These are phyloP conservation scores for Pyrenophora graminea DNA, from an alignment of 2,329 filamentous ascomycete species.

Conservation along the genomic window DNA sequence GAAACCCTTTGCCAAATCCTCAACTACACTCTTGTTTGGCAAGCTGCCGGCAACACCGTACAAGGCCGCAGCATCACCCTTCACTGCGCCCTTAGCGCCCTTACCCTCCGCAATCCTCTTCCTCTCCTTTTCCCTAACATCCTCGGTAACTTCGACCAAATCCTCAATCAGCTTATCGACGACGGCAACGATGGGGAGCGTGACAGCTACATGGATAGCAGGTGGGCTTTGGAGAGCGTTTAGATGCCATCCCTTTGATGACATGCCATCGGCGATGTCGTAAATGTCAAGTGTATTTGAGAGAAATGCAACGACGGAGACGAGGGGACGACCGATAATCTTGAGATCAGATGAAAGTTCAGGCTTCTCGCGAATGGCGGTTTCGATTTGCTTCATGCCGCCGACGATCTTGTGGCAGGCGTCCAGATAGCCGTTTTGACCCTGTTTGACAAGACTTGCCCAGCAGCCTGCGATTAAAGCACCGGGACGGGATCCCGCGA, in stretches of 20 bases:
- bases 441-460: slow-evolving; percentile 86
- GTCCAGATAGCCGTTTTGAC: slow-evolving; percentile 84
- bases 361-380: slow-evolving; percentile 71
- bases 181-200: slow-evolving; percentile 78
- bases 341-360: slow-evolving; percentile 72
- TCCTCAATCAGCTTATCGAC: slow-evolving; percentile 80
- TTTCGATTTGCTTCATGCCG: slow-evolving; percentile 77
- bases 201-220: slow-evolving; percentile 92
- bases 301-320: slow-evolving; percentile 87
- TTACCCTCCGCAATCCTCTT: slow-evolving; percentile 72
- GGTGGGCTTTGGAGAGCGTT: slow-evolving; percentile 91
- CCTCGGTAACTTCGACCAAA: slow-evolving; percentile 62
- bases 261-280: slow-evolving; percentile 90
- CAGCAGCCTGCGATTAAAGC: slow-evolving; percentile 96
- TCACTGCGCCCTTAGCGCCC: slow-evolving; percentile 59
- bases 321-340: slow-evolving; percentile 81
- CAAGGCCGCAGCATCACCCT: slow-evolving; percentile 81
- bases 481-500: slow-evolving; percentile 89
- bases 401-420: slow-evolving; percentile 88
- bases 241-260: slow-evolving; percentile 85
- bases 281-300: slow-evolving; percentile 88
- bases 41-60: slow-evolving; percentile 95
- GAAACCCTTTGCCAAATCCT: slow-evolving; percentile 87
- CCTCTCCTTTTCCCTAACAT: slow-evolving; percentile 80
- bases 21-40: slow-evolving; percentile 94